These are phyloP conservation scores for Dioscorea alata DNA, from an alignment of 106 monocot species.

Conservation along the genomic window DNA sequence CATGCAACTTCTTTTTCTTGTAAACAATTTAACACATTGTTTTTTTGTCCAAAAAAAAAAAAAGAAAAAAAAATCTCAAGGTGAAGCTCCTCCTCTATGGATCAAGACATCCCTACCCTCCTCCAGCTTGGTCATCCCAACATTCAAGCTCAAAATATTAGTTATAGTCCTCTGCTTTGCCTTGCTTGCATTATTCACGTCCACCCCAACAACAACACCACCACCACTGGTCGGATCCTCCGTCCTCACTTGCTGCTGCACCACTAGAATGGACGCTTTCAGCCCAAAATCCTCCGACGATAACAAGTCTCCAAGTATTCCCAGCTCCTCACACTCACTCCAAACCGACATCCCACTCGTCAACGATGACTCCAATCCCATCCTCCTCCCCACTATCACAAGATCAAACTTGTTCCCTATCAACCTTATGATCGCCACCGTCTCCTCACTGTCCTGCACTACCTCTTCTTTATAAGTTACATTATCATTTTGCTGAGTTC, in stretches of 20 bases:
- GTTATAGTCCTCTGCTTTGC: too few species aligned
- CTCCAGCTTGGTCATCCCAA: too few species aligned
- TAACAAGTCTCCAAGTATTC: conserved; percentile 15
- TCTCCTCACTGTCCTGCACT: conserved; percentile 3
- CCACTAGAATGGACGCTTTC: conserved; percentile 12
- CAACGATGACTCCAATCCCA: not conserved
- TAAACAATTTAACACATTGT: too few species aligned
- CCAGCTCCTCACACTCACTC: conserved; percentile 25
- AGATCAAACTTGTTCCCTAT: conserved; percentile 1
- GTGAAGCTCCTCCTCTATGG: too few species aligned
- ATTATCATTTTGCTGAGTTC: not conserved
- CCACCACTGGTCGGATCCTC: too few species aligned
- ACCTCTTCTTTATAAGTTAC: conserved; percentile 2
- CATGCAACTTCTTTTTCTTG: too few species aligned
- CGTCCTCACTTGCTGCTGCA: conserved; percentile 16
- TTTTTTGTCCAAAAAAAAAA: too few species aligned
- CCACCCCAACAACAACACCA: too few species aligned
- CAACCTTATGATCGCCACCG: conserved; percentile 1
- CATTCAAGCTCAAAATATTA: too few species aligned
- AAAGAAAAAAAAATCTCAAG: too few species aligned
- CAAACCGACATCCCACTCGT: conserved; percentile 13
- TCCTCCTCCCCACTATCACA: conserved; percentile 18
- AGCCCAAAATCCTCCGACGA: conserved; percentile 15
- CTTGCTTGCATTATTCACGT: too few species aligned
- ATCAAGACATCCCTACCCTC: too few species aligned